These are phyloP conservation scores for Fusarium azukiicola DNA, from an alignment of 2,329 filamentous ascomycete genomes.

Conservation along the genomic window DNA sequence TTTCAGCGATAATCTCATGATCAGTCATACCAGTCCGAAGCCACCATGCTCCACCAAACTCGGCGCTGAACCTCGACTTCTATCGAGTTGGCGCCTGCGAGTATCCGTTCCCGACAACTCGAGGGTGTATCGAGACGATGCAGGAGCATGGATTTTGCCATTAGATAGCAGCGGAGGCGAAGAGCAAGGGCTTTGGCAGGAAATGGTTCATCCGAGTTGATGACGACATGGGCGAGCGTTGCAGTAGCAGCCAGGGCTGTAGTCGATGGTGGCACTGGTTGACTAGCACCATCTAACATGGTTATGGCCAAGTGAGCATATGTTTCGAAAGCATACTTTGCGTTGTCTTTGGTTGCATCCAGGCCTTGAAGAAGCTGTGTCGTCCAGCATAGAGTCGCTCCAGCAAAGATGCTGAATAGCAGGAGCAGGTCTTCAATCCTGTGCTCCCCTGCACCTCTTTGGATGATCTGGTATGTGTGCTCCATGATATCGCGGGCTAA, in stretches of 20 bases:
- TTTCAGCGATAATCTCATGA: background rate
- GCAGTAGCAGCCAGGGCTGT: slow-evolving; percentile 1
- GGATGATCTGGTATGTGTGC: background rate
- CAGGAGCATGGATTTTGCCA: slow-evolving; percentile 7
- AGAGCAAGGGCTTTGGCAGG: background rate
- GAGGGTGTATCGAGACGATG: background rate
- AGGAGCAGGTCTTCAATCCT: slow-evolving; percentile 1
- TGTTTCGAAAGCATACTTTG: slow-evolving; percentile 12
- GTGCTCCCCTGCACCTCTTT: background rate
- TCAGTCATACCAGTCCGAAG: background rate
- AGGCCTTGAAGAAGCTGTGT: background rate
- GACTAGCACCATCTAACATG: background rate
- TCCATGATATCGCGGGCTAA: background rate
- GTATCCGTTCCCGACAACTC: background rate
- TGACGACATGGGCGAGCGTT: slow-evolving; percentile 9
- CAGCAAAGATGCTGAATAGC: slow-evolving; percentile 1
- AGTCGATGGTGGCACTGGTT: background rate
- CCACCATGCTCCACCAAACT: slow-evolving; percentile 14
- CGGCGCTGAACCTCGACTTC: slow-evolving; percentile 1
- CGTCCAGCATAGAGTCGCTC: slow-evolving; percentile 5
- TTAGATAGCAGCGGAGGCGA: background rate
- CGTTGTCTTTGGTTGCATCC: slow-evolving; percentile 1
- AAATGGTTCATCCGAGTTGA: slow-evolving; percentile 15
- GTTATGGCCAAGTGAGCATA: background rate
- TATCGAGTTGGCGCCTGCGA: background rate